A percentile compares a stretch with the other conserved stretches of the same genome.
Conservation (phyloP, 2,329 filamentous ascomycete genomes). For the Hypoxylon sp. region DNA sequence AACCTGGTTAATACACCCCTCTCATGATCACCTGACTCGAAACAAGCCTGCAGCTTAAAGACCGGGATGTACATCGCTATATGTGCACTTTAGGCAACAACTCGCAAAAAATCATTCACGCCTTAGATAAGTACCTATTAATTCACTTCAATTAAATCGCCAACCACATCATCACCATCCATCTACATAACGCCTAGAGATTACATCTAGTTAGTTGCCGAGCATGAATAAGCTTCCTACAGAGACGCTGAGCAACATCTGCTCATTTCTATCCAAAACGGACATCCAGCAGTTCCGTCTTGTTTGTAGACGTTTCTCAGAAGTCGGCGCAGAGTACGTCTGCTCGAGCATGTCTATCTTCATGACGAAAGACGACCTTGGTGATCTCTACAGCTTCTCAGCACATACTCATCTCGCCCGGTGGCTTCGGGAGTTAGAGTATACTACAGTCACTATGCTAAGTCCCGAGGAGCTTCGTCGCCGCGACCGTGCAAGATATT, state of each 20-base stretch:
- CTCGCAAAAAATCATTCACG: neutral
- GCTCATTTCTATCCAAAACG: neutral
- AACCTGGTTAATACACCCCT: no score
- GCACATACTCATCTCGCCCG: neutral
- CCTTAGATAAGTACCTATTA: neutral
- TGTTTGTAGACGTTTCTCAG: slow-evolving; percentile 3
- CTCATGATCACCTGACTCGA: no score
- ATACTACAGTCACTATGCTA: neutral
- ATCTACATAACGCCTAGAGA: neutral
- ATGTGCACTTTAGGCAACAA: no score
- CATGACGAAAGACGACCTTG: neutral
- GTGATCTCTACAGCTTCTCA: neutral
- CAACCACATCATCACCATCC: neutral
- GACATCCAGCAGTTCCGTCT: slow-evolving; percentile 19
- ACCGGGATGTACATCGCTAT: no score
- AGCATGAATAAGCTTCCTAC: slow-evolving; percentile 15
- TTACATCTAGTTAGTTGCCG: neutral
- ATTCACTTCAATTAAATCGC: no score
- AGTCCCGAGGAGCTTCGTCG: no score
- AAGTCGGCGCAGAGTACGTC: slow-evolving; percentile 8
- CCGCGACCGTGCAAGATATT: neutral
- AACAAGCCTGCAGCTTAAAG: no score
- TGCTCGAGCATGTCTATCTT: neutral
- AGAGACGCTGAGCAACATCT: slow-evolving; percentile 6
- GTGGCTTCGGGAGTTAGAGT: slow-evolving; percentile 1